These are phyloP conservation scores for Leishmania braziliensis DNA, from an alignment of 208 protist species.

Conservation along the genomic window DNA sequence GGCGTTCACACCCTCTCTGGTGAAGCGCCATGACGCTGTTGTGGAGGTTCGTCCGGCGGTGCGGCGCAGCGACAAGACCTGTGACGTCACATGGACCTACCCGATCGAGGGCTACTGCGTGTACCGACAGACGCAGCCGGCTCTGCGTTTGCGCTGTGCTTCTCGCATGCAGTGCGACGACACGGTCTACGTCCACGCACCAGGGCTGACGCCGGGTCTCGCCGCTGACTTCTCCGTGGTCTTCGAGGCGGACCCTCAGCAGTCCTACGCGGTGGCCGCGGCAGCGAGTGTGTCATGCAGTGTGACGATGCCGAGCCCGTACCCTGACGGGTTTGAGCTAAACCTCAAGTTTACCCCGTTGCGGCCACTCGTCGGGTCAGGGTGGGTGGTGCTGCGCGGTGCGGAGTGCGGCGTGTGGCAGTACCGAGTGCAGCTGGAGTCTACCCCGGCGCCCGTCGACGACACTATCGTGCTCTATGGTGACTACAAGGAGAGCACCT, in stretches of 20 bases:
- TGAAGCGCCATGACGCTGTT: conserved; percentile 58
- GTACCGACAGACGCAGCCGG: conserved; percentile 51
- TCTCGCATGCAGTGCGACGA: conserved; percentile 61
- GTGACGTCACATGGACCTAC: conserved; percentile 75
- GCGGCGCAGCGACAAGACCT: conserved; percentile 19
- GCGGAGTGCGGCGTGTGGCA: conserved; percentile 73
- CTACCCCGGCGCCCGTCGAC: conserved; percentile 72
- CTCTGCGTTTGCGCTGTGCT: conserved; percentile 60
- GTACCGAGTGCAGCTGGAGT: conserved; percentile 84
- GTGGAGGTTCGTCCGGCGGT: conserved; percentile 60
- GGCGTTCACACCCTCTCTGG: conserved; percentile 62
- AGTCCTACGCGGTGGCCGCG: conserved; percentile 50
- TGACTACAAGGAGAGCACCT: conserved; percentile 50
- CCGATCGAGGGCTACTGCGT: conserved; percentile 80
- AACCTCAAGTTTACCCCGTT: conserved; percentile 76
- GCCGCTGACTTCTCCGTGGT: conserved; percentile 25
- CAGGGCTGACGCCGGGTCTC: conserved; percentile 44
- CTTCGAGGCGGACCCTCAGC: conserved; percentile 49
- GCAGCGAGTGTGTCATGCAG: conserved; percentile 40
- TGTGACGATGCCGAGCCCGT: conserved; percentile 27
- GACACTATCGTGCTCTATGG: conserved; percentile 83
- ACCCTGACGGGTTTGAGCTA: conserved; percentile 45
- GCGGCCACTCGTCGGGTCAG: conserved; percentile 71
- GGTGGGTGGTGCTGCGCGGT: conserved; percentile 66
- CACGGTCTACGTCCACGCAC: conserved; percentile 47